Evolutionary conservation across 2,329 filamentous ascomycete genomes (phyloP), one percentile per base, ranked within the genome.

Genomic region (Chaetomium sp.): DNA sequence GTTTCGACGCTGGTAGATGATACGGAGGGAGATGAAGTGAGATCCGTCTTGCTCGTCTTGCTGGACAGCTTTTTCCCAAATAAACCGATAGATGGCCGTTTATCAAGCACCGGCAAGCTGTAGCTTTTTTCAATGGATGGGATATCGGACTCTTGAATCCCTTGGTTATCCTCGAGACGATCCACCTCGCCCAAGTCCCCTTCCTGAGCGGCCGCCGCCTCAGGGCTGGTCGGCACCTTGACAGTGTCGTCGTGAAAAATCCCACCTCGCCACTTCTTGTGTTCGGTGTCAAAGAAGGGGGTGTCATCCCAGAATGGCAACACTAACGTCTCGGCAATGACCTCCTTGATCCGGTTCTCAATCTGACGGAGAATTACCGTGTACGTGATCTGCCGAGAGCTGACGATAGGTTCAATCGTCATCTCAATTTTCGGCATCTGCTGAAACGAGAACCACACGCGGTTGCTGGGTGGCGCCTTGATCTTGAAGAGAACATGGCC

Each of bases 281-380:
- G 76, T 54, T 85, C 79, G 0, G 91, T 97, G 64, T 88, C 84
- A 67, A 90, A 87, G 70, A 99, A 97, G 0, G 94, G 91, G 32
- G 90, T 80, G 68, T 99, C 94, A 62, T 99, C 94, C 92, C 94
- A 99, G 67, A 95, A 95, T 0, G 94, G 94, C 54, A 87, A 77
- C 2, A 99, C 94, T 19, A 97, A 71, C 1, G 91, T 96, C 72
- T 99, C 94, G 8, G 88, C 89, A 58, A 99, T 80, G 7, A 96
- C 91, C 70, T 96, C 91, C 66, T 95, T 88, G 68, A 99, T 96
- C 49, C 91, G 82, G 66, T 88, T 95, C 71, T 99, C 94, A 57
- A 99, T 97, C 59, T 95, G 89, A 49, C 91, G 84, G 10, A 97
- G 79, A 54, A 99, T 94, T 57, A 96, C 81, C 1, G 87, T 89